These are phyloP conservation scores for Xenoacremonium recifei DNA, from an alignment of 2,329 filamentous ascomycete genomes.

Conservation along the genomic window DNA sequence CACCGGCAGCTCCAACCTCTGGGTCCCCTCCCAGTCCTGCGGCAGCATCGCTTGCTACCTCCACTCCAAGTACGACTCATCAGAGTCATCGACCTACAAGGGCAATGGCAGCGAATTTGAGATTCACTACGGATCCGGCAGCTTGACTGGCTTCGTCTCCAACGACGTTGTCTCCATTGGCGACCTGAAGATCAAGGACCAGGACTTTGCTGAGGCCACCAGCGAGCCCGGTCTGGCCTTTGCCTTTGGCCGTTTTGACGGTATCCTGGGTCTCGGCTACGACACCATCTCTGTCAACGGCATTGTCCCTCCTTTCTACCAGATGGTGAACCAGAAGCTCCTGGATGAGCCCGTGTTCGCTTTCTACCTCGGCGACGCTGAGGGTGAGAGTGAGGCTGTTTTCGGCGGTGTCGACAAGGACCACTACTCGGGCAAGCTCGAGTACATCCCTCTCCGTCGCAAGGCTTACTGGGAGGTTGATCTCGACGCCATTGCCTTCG, in stretches of 20 bases:
- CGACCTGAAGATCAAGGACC: constrained; percentile 81
- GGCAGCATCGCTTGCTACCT: constrained; percentile 97
- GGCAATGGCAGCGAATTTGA: constrained; percentile 89
- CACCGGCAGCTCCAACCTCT: constrained; percentile 97
- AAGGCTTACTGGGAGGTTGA: constrained; percentile 99
- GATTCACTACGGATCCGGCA: constrained; percentile 94
- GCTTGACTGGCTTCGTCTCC: constrained; percentile 90
- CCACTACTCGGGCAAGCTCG: constrained; percentile 82
- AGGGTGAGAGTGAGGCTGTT: constrained; percentile 77
- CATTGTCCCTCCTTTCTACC: constrained; percentile 95
- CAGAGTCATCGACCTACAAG: constrained; percentile 85
- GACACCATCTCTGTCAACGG: constrained; percentile 96
- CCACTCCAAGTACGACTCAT: constrained; percentile 94
- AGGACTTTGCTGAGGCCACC: constrained; percentile 96
- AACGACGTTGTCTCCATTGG: constrained; percentile 85
- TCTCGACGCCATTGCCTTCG: constrained; percentile 86
- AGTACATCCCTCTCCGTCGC: constrained; percentile 89
- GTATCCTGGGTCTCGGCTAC: constrained; percentile 91
- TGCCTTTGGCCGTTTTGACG: constrained; percentile 95
- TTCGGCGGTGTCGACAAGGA: constrained; percentile 86
- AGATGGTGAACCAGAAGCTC: constrained; percentile 85
- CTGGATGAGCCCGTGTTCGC: constrained; percentile 92
- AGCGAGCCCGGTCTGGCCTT: constrained; percentile 95
- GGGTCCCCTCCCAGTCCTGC: constrained; percentile 91
- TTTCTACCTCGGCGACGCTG: constrained; percentile 83